Evolutionary conservation across 768 basidiomycete genomes (phyloP).

Genomic region (Galerina marginata): DNA sequence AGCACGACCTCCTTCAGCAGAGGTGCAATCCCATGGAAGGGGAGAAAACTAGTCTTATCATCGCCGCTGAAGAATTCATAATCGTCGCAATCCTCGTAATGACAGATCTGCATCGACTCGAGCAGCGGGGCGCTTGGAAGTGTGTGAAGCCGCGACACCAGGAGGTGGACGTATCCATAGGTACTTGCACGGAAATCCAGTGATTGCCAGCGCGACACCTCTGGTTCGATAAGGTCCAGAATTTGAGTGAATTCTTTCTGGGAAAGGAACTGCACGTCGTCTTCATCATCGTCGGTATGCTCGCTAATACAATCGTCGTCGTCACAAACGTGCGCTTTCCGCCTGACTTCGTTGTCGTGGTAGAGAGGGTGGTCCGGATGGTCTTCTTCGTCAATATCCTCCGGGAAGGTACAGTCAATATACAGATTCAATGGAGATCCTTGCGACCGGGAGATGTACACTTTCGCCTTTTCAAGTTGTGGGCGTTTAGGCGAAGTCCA

Average conservation of each 20-base stretch:
- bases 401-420: slow-evolving; percentile 47
- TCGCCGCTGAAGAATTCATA: slow-evolving; percentile 43
- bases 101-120: slow-evolving; percentile 57
- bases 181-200: slow-evolving; percentile 51
- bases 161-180: slow-evolving; percentile 51
- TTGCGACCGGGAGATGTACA: slow-evolving; percentile 59
- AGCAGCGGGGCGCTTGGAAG: slow-evolving; percentile 58
- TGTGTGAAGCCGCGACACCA: slow-evolving; percentile 48
- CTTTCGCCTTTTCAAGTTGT: slow-evolving; percentile 48
- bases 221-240: slow-evolving; percentile 53
- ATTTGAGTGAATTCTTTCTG: slow-evolving; percentile 39
- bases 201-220: slow-evolving; percentile 57
- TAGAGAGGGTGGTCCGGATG: slow-evolving; percentile 29
- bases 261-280: slow-evolving; percentile 11
- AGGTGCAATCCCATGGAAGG: slow-evolving; percentile 63
- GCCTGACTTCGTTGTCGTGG: slow-evolving; percentile 25
- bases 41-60: slow-evolving; percentile 45
- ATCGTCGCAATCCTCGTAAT: slow-evolving; percentile 56
- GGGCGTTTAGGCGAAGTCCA: slow-evolving; percentile 45
- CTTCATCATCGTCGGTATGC: slow-evolving; percentile 11
- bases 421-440: slow-evolving; percentile 57
- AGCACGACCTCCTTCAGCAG: slow-evolving; percentile 52
- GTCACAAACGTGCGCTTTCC: slow-evolving; percentile 11
- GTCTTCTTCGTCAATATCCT: slow-evolving; percentile 30
- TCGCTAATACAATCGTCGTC: slow-evolving; percentile 17